phyloP scores from a whole-genome alignment of 2,329 filamentous ascomycete genomes.

The Beauveria pseudobassiana region DNA sequence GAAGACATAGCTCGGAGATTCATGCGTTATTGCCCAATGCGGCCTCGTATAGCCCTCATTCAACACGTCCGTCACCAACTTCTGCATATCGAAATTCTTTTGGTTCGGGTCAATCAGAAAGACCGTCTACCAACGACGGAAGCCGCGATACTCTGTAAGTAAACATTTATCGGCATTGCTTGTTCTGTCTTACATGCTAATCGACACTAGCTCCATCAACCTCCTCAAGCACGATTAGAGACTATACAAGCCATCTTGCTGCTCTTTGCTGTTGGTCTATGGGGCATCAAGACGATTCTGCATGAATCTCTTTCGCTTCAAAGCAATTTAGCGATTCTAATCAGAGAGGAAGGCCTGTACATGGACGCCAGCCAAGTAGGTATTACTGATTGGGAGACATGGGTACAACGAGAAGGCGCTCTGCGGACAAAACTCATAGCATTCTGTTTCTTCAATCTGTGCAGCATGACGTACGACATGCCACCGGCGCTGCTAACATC shows the following conservation, averaged over 20 bases:
- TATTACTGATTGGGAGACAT: constrained; percentile 49
- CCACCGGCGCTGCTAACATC: constrained; percentile 51
- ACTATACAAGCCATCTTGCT: constrained; percentile 58
- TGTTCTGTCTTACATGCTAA: background rate
- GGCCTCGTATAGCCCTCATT: constrained; percentile 52
- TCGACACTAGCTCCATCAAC: constrained; percentile 42
- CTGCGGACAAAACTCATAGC: constrained; percentile 53
- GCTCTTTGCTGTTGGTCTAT: constrained; percentile 52
- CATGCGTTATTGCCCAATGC: constrained; percentile 49
- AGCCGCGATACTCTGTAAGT: constrained; percentile 54
- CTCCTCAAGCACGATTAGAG: constrained; percentile 51
- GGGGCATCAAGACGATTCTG: constrained; percentile 53
- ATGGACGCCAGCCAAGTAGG: constrained; percentile 39
- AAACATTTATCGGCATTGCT: background rate
- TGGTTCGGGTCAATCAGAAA: constrained; percentile 49
- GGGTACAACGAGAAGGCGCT: constrained; percentile 49
- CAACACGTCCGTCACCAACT: constrained; percentile 51
- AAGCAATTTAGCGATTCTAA: constrained; percentile 48
- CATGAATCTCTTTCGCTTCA: constrained; percentile 53
- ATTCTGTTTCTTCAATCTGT: constrained; percentile 56
- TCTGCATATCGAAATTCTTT: constrained; percentile 51
- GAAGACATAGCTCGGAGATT: constrained; percentile 49
- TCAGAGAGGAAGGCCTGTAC: constrained; percentile 50
- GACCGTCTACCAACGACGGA: constrained; percentile 49
- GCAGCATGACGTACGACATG: constrained; percentile 55